Evolutionary conservation across 192 early-diverging fungal species (phyloP), one percentile per base, ranked within the genome.

Genomic region (Coemansia sp.): DNA sequence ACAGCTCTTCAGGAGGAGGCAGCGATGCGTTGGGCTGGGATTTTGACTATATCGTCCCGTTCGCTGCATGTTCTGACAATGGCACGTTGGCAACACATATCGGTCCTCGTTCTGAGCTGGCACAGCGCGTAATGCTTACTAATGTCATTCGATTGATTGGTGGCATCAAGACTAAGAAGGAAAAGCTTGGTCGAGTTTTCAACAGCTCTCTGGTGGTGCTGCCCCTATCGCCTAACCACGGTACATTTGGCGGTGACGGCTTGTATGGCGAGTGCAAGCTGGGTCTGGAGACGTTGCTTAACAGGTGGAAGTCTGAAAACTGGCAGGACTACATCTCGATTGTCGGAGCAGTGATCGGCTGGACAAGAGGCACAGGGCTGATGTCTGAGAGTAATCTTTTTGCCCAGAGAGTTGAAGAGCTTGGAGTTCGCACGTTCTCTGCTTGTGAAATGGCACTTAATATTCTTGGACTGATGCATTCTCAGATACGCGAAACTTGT

Each of bases 221-320:
- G 42, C 95, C 95, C 1, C 70, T 95, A 26, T 97, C 95, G 46
- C 95, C 95, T 55, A 97, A 97, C 85, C 95, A 97, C 71, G 95
- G 94, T 63, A 92, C 84, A 10, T 94, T 95, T 64, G 95, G 95
- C 60, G 85, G 84, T 53, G 91, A 97, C 61, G 95, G 95, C 79
- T 85, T 97, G 18, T 97, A 97, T 73, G 86, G 89, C 72, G 95
- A 97, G 75, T 89, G 93, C 68, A 97, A 97, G 87, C 84, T 93
- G 63, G 89, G 85, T 26, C 87, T 97, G 33, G 94, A 95, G 79
- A 93, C 94, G 20, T 75, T 92, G 52, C 85, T 95, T 75, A 93
- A 93, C 85, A 84, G 93, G 64, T 97, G 92, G 91, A 84, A 90
- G 58, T 89, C 93, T 57, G 95, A 97, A 75, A 81, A 75, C 37